Conservation (phyloP, 495 filamentous ascomycete species). For the Cercophora sp. region DNA sequence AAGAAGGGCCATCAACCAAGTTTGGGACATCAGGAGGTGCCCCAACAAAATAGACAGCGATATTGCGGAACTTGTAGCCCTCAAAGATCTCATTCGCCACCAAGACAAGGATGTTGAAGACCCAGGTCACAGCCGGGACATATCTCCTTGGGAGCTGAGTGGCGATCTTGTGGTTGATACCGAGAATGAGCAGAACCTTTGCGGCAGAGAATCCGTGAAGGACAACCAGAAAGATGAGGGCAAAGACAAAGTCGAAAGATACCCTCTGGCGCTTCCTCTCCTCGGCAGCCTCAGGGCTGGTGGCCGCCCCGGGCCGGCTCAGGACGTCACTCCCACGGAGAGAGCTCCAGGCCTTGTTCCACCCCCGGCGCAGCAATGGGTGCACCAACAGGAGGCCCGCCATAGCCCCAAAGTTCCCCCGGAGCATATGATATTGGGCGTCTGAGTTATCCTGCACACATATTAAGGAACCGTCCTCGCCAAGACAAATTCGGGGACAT, state of each 20-base stretch:
- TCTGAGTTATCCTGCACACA: constrained; percentile 76
- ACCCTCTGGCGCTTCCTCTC: constrained; percentile 70
- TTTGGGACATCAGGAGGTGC: constrained; percentile 22
- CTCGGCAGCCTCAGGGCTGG: constrained; percentile 51
- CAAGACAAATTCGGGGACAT: constrained; percentile 28
- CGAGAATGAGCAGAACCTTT: constrained; percentile 78
- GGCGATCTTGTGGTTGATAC: constrained; percentile 74
- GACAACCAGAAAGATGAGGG: constrained; percentile 67
- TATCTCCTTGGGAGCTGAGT: constrained; percentile 62
- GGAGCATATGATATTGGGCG: constrained; percentile 80
- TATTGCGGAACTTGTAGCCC: constrained; percentile 67
- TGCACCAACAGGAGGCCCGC: constrained; percentile 66
- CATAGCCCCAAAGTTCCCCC: constrained; percentile 81
- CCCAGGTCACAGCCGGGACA: constrained; percentile 77
- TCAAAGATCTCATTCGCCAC: constrained; percentile 84
- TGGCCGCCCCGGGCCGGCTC: not conserved
- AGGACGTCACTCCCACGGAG: not conserved
- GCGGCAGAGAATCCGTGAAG: constrained; percentile 81
- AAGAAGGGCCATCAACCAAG: constrained; percentile 30
- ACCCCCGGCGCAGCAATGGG: constrained; percentile 69
- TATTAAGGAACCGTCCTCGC: not conserved
- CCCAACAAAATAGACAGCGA: constrained; percentile 52
- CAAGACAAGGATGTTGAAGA: constrained; percentile 81
- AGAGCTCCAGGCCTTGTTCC: constrained; percentile 42
- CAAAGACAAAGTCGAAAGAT: constrained; percentile 80